Base-by-base conservation (phyloP, 2,329 filamentous ascomycete species). In the Pseudogymnoascus sp. region DNA sequence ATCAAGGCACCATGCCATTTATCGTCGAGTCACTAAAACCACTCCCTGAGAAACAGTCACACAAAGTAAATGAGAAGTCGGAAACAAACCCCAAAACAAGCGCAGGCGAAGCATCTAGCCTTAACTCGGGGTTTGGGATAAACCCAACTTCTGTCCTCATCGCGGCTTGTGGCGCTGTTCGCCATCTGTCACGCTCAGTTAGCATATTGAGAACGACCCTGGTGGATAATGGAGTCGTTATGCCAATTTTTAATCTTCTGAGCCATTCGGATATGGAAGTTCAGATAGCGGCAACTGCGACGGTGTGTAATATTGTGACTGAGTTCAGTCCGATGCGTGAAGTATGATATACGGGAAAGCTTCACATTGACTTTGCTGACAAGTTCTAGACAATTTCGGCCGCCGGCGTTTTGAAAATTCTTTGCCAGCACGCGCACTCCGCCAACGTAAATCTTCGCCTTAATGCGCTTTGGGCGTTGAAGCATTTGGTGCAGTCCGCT, bases 261-360 rank as follows among this genome's bases (percentile, higher is more conserved):
- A 85, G 81, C 63, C 89, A 94, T 73, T 80, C 82, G 5, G 85
- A 94, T 68, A 77, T 91, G 33, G 86, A 93, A 61, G 87, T 97
- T 4, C 89, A 92, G 72, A 87, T 94, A 71, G 91, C 92, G 59
- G 91, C 93, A 5, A 95, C 91, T 0, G 87, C 89, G 37, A 87
- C 89, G 5, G 84, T 95, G 40, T 91, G 88, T 69, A 99, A 99
- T 73, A 76, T 99, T 59, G 83, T 96, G 5, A 80, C 92, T 56
- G 91, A 96, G 66, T 90, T 95, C 69, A 97, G 92, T 71, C 92
- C 94, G 0, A 92, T 97, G 85, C 87, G 91, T 74, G 86, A 91
- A 73, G 91, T 93, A 74, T 78, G 87, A 79, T 33, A 62, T 38
- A 50, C n/a, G 35, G 16, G 8, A 18, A 44, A 4, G 37, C 21